Percentiles rank a stretch among this genome's conserved stretches.
Evolutionary conservation across 2,329 filamentous ascomycete genomes (phyloP).

Genomic region (Dactylellina haptotyla): DNA sequence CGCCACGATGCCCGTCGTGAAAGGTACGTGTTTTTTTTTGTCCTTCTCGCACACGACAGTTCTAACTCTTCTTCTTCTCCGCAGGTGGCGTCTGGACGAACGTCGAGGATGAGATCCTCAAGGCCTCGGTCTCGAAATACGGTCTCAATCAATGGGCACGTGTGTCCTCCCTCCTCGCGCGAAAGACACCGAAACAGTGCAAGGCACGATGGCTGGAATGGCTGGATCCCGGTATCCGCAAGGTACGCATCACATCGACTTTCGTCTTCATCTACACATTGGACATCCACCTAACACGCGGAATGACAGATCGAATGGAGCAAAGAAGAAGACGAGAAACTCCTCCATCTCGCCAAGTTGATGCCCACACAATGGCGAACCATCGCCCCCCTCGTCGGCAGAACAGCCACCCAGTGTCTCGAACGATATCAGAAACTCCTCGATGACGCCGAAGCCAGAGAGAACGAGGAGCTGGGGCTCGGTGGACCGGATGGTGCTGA

Average conservation of each 20-base stretch:
- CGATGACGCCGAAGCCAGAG: conserved; percentile 91
- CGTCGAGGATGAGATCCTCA: conserved; percentile 94
- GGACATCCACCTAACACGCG: neutral
- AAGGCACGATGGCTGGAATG: conserved; percentile 98
- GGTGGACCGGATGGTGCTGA: conserved; percentile 88
- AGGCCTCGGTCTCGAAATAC: conserved; percentile 93
- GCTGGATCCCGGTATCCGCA: conserved; percentile 96
- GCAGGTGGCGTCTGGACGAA: conserved; percentile 76
- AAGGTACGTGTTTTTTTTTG: conserved; percentile 61
- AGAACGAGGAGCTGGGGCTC: conserved; percentile 81
- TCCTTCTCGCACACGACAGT: neutral
- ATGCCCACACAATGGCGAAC: conserved; percentile 99
- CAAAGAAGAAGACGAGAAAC: conserved; percentile 96
- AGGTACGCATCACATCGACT: conserved; percentile 61
- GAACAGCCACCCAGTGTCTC: conserved; percentile 95
- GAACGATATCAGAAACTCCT: conserved; percentile 96
- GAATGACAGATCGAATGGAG: conserved; percentile 86
- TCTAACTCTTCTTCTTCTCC: conserved; percentile 2
- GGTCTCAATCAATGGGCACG: conserved; percentile 98
- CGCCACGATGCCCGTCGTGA: conserved; percentile 74
- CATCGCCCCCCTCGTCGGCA: conserved; percentile 93
- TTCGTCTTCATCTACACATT: neutral
- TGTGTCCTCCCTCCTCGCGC: conserved; percentile 93
- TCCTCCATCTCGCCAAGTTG: conserved; percentile 94
- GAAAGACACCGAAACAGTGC: conserved; percentile 98